Evolutionary conservation across 2,329 filamentous ascomycete species (phyloP).

Genomic region (Verticillium tricorpus): DNA sequence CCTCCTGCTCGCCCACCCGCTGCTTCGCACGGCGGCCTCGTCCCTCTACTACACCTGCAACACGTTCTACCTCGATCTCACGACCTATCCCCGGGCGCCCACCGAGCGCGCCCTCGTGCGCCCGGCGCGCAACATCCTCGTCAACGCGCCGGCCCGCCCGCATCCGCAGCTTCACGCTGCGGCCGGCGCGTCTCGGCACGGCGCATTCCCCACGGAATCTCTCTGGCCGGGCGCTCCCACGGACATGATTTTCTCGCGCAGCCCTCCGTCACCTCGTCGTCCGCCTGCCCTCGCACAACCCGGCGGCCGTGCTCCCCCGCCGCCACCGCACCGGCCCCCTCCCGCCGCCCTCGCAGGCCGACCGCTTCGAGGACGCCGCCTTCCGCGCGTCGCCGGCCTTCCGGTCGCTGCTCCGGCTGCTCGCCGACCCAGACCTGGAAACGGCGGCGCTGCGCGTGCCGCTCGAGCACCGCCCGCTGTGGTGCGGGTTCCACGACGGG

Average conservation of each 20-base stretch:
- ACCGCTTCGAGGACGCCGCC: conserved; percentile 9
- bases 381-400: conserved; percentile 11
- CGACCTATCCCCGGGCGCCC: conserved; percentile 4
- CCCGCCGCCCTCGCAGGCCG: conserved; percentile 14
- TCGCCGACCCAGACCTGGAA: conserved; percentile 41
- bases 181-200: conserved; percentile 15
- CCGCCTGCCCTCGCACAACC: conserved; percentile 10
- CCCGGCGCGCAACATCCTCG: conserved; percentile 7
- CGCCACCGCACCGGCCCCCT: neutral
- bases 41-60: conserved; percentile 22
- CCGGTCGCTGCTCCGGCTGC: conserved; percentile 30
- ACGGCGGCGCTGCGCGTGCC: conserved; percentile 32
- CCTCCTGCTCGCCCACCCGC: conserved; percentile 17
- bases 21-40: conserved; percentile 17
- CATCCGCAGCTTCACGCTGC: conserved; percentile 14
- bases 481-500: conserved; percentile 38
- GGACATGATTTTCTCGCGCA: conserved; percentile 20
- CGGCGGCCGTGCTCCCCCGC: conserved; percentile 2
- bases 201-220: conserved; percentile 9
- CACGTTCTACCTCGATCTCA: conserved; percentile 18
- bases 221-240: conserved; percentile 15
- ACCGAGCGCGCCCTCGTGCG: conserved; percentile 6
- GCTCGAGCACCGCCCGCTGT: conserved; percentile 28
- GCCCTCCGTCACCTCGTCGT: conserved; percentile 16
- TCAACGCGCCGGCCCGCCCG: conserved; percentile 12